phyloP scores from a whole-genome alignment of 129 eudicot species.

The Smallanthus sonchifolius region DNA sequence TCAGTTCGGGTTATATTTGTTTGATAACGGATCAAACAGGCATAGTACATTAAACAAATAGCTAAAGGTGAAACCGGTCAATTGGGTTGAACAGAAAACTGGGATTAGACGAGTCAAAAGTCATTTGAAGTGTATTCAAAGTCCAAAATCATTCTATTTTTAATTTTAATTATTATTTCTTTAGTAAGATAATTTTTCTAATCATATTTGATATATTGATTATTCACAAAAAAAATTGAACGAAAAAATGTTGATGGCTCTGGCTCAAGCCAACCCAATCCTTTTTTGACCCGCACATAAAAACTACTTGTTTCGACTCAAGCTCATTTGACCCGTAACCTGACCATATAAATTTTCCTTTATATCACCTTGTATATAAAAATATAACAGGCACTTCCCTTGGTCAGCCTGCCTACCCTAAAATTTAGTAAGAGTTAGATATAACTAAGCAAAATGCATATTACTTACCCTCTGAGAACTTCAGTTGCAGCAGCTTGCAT shows the following conservation, averaged over 20 bases:
- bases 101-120: background rate
- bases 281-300: background rate
- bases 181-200: background rate
- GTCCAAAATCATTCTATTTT: background rate
- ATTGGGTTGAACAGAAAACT: background rate
- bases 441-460: background rate
- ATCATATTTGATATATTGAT: too few species aligned
- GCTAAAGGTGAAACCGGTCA: background rate
- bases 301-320: background rate
- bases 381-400: too few species aligned
- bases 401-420: background rate
- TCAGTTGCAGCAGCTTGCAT: constrained; percentile 82
- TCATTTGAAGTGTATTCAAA: background rate
- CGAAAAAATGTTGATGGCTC: background rate
- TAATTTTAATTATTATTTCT: background rate
- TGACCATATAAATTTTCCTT: background rate
- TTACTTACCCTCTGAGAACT: constrained; percentile 64
- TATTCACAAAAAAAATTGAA: background rate
- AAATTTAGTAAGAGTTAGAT: background rate
- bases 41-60: background rate
- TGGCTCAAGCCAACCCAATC: background rate
- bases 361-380: too few species aligned
- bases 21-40: background rate
- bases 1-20: background rate
- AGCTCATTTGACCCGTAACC: background rate